Percentiles rank a stretch among this genome's conserved stretches.
phyloP scores from a whole-genome alignment of 345 rosid genomes.

The Anacardium occidentale region DNA sequence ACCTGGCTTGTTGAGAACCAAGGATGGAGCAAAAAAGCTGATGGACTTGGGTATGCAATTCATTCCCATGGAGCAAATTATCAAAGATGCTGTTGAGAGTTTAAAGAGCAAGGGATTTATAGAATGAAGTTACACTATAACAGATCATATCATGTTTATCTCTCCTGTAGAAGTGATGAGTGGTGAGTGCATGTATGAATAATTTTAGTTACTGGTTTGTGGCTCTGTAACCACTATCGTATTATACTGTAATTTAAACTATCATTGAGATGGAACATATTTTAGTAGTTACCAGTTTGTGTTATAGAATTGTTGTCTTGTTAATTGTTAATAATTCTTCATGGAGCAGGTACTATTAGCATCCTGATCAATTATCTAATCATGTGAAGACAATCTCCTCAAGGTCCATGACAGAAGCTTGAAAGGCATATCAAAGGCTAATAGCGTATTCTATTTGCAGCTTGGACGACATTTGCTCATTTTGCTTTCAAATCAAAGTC shows the following conservation, averaged over 20 bases:
- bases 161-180: background rate
- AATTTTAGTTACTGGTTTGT: background rate
- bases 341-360: background rate
- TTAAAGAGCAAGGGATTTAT: slow-evolving; percentile 73
- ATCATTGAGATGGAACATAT: background rate
- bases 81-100: slow-evolving; percentile 74
- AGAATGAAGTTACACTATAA: slow-evolving; percentile 1
- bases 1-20: slow-evolving; percentile 68
- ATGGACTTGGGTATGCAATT: slow-evolving; percentile 75
- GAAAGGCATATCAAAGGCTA: background rate
- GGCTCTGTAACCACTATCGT: background rate
- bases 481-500: background rate
- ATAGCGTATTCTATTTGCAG: background rate
- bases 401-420: background rate
- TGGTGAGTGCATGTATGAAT: background rate
- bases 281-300: background rate
- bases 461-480: background rate
- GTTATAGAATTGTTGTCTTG: too few species aligned
- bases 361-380: background rate
- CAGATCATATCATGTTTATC: background rate
- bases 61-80: slow-evolving; percentile 75
- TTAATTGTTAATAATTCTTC: background rate
- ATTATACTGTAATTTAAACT: background rate
- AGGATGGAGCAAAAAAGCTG: slow-evolving; percentile 65
- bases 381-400: background rate